A percentile compares a stretch with the other conserved stretches of the same genome.
Conservation (phyloP, 1,139 yeast species). For the Nakaseomyces delphensis region DNA sequence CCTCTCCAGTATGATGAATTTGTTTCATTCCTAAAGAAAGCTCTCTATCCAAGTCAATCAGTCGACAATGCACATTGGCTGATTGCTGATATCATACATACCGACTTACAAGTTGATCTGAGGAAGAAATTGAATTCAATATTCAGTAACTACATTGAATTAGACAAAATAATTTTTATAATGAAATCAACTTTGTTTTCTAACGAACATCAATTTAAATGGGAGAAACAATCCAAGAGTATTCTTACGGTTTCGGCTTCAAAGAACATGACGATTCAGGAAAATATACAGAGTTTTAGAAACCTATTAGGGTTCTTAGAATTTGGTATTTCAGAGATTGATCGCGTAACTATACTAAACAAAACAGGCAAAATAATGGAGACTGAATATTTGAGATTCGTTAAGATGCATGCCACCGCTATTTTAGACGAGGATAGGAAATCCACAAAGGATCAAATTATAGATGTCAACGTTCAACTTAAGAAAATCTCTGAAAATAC, state of each 20-base stretch:
- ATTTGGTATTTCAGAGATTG: constrained; percentile 8
- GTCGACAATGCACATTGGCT: constrained; percentile 24
- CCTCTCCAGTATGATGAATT: constrained; percentile 18
- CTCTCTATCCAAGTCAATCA: constrained; percentile 16
- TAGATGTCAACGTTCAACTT: constrained; percentile 13
- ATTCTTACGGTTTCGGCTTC: not conserved
- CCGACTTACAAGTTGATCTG: constrained; percentile 20
- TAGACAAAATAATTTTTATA: constrained; percentile 8
- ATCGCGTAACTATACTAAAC: constrained; percentile 9
- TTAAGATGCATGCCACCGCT: constrained; percentile 19
- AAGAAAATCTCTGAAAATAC: constrained; percentile 11
- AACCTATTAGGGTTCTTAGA: constrained; percentile 16
- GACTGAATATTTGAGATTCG: constrained; percentile 21
- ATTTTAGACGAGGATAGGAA: constrained; percentile 15
- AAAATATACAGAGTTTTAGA: constrained; percentile 13
- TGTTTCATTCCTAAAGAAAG: constrained; percentile 13
- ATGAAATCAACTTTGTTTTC: constrained; percentile 16
- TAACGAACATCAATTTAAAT: constrained; percentile 8
- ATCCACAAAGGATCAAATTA: constrained; percentile 10
- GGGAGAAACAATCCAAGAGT: constrained; percentile 6
- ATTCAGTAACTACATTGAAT: constrained; percentile 14
- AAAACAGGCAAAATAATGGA: constrained; percentile 18
- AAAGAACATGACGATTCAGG: not conserved
- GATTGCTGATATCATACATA: constrained; percentile 18
- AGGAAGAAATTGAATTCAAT: constrained; percentile 14